A percentile compares a stretch with the other conserved stretches of the same genome.
phyloP scores from a whole-genome alignment of 306 rosid species.

The Cyamopsis tetragonoloba region DNA sequence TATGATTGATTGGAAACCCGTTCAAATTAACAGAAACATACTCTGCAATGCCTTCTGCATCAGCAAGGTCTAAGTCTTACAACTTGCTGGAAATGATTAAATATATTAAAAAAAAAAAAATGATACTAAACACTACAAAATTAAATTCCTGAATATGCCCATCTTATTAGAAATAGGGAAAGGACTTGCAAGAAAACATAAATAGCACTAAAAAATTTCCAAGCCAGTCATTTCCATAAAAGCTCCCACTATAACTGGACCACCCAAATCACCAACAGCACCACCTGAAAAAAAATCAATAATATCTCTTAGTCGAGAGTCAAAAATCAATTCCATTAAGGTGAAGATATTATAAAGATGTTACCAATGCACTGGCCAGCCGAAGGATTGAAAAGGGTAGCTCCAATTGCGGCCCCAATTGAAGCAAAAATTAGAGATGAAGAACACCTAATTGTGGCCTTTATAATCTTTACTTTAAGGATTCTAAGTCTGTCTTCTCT shows the following conservation, averaged over 20 bases:
- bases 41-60: neutral
- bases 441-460: conserved; percentile 51
- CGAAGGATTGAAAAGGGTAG: conserved; percentile 61
- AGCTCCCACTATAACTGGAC: conserved; percentile 62
- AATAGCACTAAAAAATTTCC: conserved; percentile 33
- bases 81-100: neutral
- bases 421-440: conserved; percentile 76
- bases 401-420: conserved; percentile 79
- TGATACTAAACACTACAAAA: conserved; percentile 6
- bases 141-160: neutral
- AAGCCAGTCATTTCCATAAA: too few relatives aligned
- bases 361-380: conserved; percentile 83
- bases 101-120: too few relatives aligned
- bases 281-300: conserved; percentile 53
- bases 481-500: conserved; percentile 30
- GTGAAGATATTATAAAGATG: too few relatives aligned
- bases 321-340: neutral
- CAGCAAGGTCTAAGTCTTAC: neutral
- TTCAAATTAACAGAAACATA: too few relatives aligned
- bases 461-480: conserved; percentile 44
- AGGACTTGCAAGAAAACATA: conserved; percentile 8
- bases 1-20: too few relatives aligned
- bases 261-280: conserved; percentile 67
- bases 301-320: too few relatives aligned
- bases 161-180: conserved; percentile 23